Base-by-base conservation (phyloP, 2,329 filamentous ascomycete genomes). In the Chrysoporthe puriensis region DNA sequence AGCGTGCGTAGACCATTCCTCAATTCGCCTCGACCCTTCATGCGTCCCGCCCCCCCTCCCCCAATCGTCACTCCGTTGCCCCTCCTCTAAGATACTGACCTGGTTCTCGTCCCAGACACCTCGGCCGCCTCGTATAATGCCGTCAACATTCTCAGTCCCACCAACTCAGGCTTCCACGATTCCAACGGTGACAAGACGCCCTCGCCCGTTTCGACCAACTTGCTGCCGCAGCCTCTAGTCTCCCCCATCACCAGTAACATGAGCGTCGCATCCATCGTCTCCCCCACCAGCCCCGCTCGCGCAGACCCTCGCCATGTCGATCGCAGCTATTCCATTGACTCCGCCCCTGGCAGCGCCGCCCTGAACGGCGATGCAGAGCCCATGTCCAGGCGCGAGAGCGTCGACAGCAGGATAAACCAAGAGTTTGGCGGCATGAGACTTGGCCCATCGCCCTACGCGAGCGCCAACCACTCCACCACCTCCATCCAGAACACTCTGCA, bases 371-470 rank as follows among this genome's bases (percentile, higher is more conserved):
- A 76, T 36, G 76, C 78, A 42, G 77, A 80, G 36, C 74, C 79
- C 1, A 84, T 89, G 61, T 88, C 89, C 60, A 86, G 91, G 67
- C 87, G 92, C 63, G 92, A 93, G 79, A 94, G 91, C 73, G 90
- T 94, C 4, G 91, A 94, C 77, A 93, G 91, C 77, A 86, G 91
- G 70, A 90, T 94, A 76, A 92, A 92, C 74, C 87, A 89, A 71
- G 86, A 86, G 57, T 89, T 94, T 77, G 86, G 84, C 66, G 89
- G 92, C 58, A 85, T 94, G 78, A 85, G 88, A 72, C 83, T 94
- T 61, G 88, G 88, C 63, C 85, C 85, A 58, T 91, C 90, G 7
- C 91, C 91, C 0, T 94, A 94, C 74, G 86, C 90, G 34, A 93
- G 88, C 76, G 88, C 91, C 73, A 94, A 94, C 77, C 88, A 90